Evolutionary conservation across 2,329 filamentous ascomycete species (phyloP), one percentile per base, ranked within the genome.

Genomic region (Trichoderma atroviride): DNA sequence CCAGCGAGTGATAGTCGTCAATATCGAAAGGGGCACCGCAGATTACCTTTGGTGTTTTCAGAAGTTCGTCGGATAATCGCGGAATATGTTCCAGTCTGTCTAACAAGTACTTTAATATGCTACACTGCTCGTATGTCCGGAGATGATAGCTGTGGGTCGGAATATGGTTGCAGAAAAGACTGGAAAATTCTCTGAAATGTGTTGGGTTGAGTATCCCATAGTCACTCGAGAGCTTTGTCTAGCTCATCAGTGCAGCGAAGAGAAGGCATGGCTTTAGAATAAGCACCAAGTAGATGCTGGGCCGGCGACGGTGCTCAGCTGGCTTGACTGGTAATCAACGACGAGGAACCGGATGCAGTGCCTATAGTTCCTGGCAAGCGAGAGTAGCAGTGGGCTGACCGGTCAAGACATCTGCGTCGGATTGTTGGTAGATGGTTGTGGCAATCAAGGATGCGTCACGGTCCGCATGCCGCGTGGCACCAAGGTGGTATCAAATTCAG

Each of bases 71-170:
- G 6, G 40, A 59, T 16, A 59, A 31, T 6, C 47, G 19, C 14
- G 62, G 35, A 22, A 22, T 56, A 3, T 33, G 22, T 2, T 43
- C 6, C 3, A 24, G 27, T 16, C 13, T 56, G 35, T 57, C 52
- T 11, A 57, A 40, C 5, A 9, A 16, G 52, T 27, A 55, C 37
- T 67, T 35, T 5, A 59, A 16, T 4, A 11, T 40, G 27, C 29
- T 59, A 31, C 59, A 67, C 27, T 35, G 63, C 35, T 27, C 5
- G 13, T 13, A 43, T 5, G 58, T n/a, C 14, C 9, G n/a, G 5
- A 58, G 37, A 58, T 66, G 63, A 53, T 24, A 66, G 52, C 3
- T 58, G 63, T 7, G 19, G 35, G 53, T 58, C 53, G 11, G 35
- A 24, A 50, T 62, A 27, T 19, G 43, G 59, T 9, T 29, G 40